Base-by-base conservation (phyloP, 2,329 filamentous ascomycete species). In the Sporothrix euskadiensis region DNA sequence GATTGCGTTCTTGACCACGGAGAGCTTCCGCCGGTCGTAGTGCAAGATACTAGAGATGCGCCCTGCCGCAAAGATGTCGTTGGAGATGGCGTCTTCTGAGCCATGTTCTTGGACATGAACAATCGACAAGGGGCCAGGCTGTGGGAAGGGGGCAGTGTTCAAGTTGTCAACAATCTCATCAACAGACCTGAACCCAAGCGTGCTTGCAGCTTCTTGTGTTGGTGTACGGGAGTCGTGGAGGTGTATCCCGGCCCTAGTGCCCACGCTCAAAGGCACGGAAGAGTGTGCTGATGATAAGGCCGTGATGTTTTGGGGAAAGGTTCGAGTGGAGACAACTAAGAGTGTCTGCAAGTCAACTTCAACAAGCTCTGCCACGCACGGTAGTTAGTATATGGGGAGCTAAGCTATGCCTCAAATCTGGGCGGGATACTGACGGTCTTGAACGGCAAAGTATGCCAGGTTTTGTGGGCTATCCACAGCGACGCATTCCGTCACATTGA, bases 11-110 rank as follows among this genome's bases (percentile, higher is more conserved):
- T 89, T 88, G 8, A 97, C 87, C 19, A 88, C 88, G 0, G 94
- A 93, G 78, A 98, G 97, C 81, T 89, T 93, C 61, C 95, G 91
- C 3, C 94, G 89, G 79, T 98, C 94, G 82, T 97, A 98, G 79
- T 94, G 91, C 3, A 98, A 84, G 73, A 98, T 93, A 78, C 90
- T 94, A 4, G 94, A 92, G 80, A 98, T 98, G 19, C 95, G 89
- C 0, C 95, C 95, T 4, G 92, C 93, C 49, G 98, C 89, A 83
- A 94, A 95, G 56, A 98, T 96, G 41, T 96, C 92, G 74, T 91
- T 88, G 69, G 93, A 92, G 22, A 90, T 85, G 75, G 88, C 85
- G 14, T 71, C 74, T 10, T 80, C 80, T 9, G 83, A 81, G 0
- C 86, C 87, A 0, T 88, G 83, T 9, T 83, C 85, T 16, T 91